phyloP scores from a whole-genome alignment of 2,329 filamentous ascomycete genomes.

The Epichloe uncinata region DNA sequence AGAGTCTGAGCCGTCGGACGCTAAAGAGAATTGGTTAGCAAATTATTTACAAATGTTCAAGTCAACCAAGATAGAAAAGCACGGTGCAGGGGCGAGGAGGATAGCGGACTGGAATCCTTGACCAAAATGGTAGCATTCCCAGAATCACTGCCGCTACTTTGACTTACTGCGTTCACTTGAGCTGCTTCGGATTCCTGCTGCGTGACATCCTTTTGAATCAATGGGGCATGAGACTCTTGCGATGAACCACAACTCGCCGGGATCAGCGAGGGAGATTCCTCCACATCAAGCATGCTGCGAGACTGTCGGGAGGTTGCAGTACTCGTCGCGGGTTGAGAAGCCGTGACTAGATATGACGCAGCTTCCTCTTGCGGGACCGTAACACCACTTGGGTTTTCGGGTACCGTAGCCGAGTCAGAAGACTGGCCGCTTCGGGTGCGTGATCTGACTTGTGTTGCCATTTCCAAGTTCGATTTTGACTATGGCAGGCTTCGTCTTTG shows the following conservation, averaged over 20 bases:
- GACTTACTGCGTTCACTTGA: neutral
- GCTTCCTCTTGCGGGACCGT: constrained; percentile 9
- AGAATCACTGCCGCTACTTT: neutral
- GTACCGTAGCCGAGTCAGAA: constrained; percentile 2
- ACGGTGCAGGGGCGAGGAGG: constrained; percentile 21
- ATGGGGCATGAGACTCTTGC: constrained; percentile 30
- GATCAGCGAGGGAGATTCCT: constrained; percentile 31
- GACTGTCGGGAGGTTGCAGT: constrained; percentile 21
- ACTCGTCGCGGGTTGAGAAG: constrained; percentile 5
- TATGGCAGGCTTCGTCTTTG: neutral
- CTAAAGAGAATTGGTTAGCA: constrained; percentile 17
- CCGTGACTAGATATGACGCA: constrained; percentile 1
- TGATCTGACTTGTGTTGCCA: constrained; percentile 29
- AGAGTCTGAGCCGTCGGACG: constrained; percentile 32
- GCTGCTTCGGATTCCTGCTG: constrained; percentile 1
- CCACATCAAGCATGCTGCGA: constrained; percentile 42
- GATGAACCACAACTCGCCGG: constrained; percentile 30
- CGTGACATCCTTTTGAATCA: constrained; percentile 12
- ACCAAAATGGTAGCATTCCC: neutral
- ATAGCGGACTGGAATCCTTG: neutral
- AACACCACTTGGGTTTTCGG: constrained; percentile 23
- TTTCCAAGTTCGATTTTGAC: constrained; percentile 26
- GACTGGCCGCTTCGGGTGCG: constrained; percentile 35
- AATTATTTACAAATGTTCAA: neutral
- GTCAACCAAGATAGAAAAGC: neutral